Percentiles rank a stretch among this genome's conserved stretches.
phyloP scores from a whole-genome alignment of 306 rosid species.

The Trifolium fragiferum region DNA sequence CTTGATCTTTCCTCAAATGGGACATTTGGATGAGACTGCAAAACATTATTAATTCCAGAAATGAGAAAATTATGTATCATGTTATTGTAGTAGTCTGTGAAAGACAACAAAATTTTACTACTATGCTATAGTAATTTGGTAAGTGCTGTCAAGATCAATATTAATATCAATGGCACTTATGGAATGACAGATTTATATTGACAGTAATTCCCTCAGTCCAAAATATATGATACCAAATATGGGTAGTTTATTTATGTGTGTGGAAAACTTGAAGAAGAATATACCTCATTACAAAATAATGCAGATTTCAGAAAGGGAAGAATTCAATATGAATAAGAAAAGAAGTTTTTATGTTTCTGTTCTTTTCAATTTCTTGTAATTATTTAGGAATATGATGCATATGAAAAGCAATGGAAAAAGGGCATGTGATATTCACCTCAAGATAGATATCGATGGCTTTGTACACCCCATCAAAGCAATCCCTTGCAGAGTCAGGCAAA shows the following conservation, averaged over 20 bases:
- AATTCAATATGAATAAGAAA: constrained; percentile 8
- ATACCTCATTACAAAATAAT: neutral
- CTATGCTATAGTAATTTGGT: neutral
- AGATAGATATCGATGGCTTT: constrained; percentile 85
- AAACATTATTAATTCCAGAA: constrained; percentile 27
- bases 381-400: constrained; percentile 35
- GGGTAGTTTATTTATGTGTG: neutral
- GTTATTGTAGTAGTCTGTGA: neutral
- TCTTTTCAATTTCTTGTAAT: constrained; percentile 24
- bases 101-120: neutral
- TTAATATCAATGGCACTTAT: neutral
- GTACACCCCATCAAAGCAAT: constrained; percentile 70
- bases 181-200: neutral
- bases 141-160: neutral
- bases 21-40: constrained; percentile 70
- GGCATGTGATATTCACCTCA: constrained; percentile 55
- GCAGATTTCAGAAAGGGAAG: neutral
- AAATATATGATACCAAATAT: neutral
- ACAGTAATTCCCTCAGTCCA: neutral
- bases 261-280: constrained; percentile 4
- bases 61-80: constrained; percentile 16
- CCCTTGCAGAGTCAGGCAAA: constrained; percentile 79
- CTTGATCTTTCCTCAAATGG: constrained; percentile 71
- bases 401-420: constrained; percentile 33
- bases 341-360: neutral